These are phyloP conservation scores for Tubosaeta sp. DNA, from an alignment of 768 basidiomycete genomes.

Conservation along the genomic window DNA sequence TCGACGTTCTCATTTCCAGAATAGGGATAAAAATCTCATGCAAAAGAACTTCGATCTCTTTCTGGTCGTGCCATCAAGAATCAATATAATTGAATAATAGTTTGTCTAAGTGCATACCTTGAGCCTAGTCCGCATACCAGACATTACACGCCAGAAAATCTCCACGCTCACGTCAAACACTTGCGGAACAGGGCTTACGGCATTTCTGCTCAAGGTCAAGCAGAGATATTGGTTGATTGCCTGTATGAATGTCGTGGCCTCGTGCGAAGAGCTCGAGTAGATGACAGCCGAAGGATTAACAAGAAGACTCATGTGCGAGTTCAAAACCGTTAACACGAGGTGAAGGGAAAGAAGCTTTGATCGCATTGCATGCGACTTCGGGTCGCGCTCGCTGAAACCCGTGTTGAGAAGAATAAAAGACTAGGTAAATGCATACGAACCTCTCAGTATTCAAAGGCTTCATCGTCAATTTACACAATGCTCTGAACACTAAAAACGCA, in stretches of 20 bases:
- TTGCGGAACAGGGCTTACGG: conserved; percentile 90
- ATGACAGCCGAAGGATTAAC: conserved; percentile 87
- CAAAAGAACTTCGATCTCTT: conserved; percentile 98
- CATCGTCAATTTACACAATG: conserved; percentile 97
- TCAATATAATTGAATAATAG: conserved; percentile 4
- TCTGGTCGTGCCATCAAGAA: conserved; percentile 44
- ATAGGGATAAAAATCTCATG: conserved; percentile 99
- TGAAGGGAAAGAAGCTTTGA: conserved; percentile 94
- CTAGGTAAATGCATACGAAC: conserved; percentile 38
- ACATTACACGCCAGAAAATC: conserved; percentile 96
- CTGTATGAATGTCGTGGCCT: conserved; percentile 86
- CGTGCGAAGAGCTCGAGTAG: conserved; percentile 83
- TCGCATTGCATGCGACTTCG: conserved; percentile 95
- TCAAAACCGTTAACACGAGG: conserved; percentile 86
- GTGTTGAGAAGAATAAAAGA: conserved; percentile 12
- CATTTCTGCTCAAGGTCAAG: conserved; percentile 87
- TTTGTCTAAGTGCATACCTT: conserved; percentile 53
- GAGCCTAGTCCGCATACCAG: conserved; percentile 90
- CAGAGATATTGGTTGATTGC: conserved; percentile 97
- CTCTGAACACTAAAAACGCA: conserved; percentile 95
- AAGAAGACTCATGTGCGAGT: conserved; percentile 87
- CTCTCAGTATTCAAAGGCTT: conserved; percentile 93
- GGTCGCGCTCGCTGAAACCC: conserved; percentile 76
- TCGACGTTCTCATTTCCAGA: conserved; percentile 95
- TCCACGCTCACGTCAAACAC: conserved; percentile 98